Evolutionary conservation across 371 early-diverging fungal genomes (phyloP).

Genomic region (Mortierella polycephala): DNA sequence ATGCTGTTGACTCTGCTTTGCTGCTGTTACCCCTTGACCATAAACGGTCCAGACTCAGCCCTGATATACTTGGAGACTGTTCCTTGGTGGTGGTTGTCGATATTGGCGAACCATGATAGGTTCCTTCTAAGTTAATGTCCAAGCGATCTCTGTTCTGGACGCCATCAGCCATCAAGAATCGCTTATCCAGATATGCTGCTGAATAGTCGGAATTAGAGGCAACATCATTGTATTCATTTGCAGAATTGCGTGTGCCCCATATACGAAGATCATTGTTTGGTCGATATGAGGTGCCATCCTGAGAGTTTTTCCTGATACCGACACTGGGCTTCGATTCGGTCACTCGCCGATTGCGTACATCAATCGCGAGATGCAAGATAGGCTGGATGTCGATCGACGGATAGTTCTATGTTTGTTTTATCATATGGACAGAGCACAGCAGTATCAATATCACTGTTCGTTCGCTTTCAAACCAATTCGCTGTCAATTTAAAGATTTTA

Average conservation of each 20-base stretch:
- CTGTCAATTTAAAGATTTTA: background rate
- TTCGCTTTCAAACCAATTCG: too few relatives aligned
- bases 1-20: background rate
- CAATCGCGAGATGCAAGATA: constrained; percentile 31
- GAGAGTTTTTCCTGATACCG: background rate
- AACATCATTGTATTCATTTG: constrained; percentile 3
- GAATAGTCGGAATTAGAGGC: background rate
- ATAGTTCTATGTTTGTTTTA: constrained; percentile 27
- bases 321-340: background rate
- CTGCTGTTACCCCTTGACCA: constrained; percentile 19
- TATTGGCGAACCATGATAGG: constrained; percentile 27
- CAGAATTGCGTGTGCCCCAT: constrained; percentile 21
- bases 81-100: constrained; percentile 15
- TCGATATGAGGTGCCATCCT: constrained; percentile 2
- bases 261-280: constrained; percentile 28
- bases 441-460: too few relatives aligned
- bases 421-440: background rate
- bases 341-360: constrained; percentile 26
- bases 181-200: constrained; percentile 2
- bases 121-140: constrained; percentile 43
- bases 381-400: constrained; percentile 47
- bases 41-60: constrained; percentile 26
- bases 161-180: constrained; percentile 32
- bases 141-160: constrained; percentile 45
- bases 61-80: constrained; percentile 19